Base-by-base conservation (phyloP, 106 monocot genomes). In the Dendrobium huoshanense region DNA sequence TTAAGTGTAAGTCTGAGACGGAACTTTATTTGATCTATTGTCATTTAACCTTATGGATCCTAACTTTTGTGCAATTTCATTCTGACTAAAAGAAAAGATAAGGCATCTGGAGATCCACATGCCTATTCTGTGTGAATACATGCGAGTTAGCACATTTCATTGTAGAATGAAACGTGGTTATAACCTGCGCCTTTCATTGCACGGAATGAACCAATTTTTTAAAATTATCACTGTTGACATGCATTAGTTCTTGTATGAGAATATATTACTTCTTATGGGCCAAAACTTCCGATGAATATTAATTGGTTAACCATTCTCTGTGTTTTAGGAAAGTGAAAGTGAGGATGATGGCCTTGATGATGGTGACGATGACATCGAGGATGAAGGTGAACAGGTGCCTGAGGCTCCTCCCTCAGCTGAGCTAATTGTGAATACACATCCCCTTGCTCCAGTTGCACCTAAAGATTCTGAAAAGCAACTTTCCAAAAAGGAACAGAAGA, bases 401-500 rank as follows among this genome's bases (percentile, higher is more conserved):
- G 85, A 82, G 45, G 55, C 67, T 81, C 29, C 78, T 77, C 75
- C 55, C 19, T 75, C 84, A 17, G 55, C 68, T 49, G 87, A 82
- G 37, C 74, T 70, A 41, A 77, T 47, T 9, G n/a, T 77, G 31
- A 89, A 87, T 77, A 83, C 79, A 77, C 79, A 81, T 74, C 16
- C 81, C 25, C 82, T 79, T 67, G 56, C 82, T 19, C 22, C 77
- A 18, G 75, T 78, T 1, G 72, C 64, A n/a, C 47, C 85, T 4
- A 92, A 87, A 82, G 95, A 95, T 41, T 18, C 92, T 16, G 95
- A 92, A 48, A 87, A 87, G 76, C 95, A 95, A 68, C 82, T 95
- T 20, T 95, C 95, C 7, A 95, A 95, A 87, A 95, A 95, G 80
- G 95, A 92, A 47, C 67, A 87, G 73, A 95, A 95, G 87, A 95